Conservation (phyloP, 768 basidiomycete genomes). For the Zangia roseola region DNA sequence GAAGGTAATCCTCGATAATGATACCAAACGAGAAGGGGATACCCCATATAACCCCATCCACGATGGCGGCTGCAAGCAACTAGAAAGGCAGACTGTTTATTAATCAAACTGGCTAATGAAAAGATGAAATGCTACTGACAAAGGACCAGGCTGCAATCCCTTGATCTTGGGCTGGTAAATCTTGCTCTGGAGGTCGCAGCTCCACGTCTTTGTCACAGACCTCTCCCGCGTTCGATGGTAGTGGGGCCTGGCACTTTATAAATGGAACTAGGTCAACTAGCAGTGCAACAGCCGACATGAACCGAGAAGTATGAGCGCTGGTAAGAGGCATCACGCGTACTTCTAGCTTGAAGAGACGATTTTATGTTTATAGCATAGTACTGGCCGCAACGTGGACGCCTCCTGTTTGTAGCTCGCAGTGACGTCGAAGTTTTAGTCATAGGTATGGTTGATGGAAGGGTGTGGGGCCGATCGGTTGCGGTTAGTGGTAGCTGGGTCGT, state of each 20-base stretch:
- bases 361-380: too few species aligned
- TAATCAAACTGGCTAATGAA: neutral
- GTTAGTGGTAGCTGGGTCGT: too few species aligned
- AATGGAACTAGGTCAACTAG: too few species aligned
- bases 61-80: neutral
- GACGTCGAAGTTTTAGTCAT: too few species aligned
- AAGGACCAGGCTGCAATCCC: conserved; percentile 1
- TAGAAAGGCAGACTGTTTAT: neutral
- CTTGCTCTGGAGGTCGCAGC: neutral
- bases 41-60: neutral
- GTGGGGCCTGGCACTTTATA: neutral
- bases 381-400: too few species aligned
- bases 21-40: conserved; percentile 5
- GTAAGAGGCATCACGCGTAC: too few species aligned
- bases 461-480: too few species aligned
- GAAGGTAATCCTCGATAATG: neutral
- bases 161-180: neutral
- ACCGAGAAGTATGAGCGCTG: too few species aligned
- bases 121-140: neutral
- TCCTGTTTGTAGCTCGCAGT: too few species aligned
- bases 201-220: neutral
- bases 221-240: neutral
- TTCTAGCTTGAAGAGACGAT: too few species aligned
- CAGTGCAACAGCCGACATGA: too few species aligned
- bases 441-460: too few species aligned